Evolutionary conservation across 768 basidiomycete genomes (phyloP), one percentile per base, ranked within the genome.

Genomic region (Amyloporia xantha): DNA sequence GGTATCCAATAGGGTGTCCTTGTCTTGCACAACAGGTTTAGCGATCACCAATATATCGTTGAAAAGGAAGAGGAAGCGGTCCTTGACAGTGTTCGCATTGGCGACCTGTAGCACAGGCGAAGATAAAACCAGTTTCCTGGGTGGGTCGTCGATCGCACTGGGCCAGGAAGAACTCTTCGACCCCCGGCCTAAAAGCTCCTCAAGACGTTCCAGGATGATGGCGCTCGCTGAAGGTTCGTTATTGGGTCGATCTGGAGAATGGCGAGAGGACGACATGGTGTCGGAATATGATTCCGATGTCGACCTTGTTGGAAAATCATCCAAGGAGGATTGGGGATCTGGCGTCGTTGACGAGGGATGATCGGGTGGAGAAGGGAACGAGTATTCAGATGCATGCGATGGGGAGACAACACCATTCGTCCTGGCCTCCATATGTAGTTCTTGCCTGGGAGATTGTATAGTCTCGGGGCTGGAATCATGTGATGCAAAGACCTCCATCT

Each of bases 31-130:
- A 51, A 93, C 74, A 11, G 93, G 93, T 65, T 98, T 98, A 35
- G 94, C 86, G 55, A 98, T 80, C 65, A 98, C 78, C 47, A 98
- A 79, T 46, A 98, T 78, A 64, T 99, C 96, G 65, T 73, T 91
- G 77, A 99, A 99, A n/a, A 98, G 77, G 72, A 98, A 94, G 9
- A 98, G 77, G 70, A 91, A 91, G 10, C 96, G 84, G 61, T 97
- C 93, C 66, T 98, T 97, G 65, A 93, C 87, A 0, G 89, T 93
- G 66, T 95, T 86, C 36, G 83, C 76, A 66, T 96, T 92, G 56
- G 91, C 91, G 12, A 98, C 91, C 68, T 99, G 96, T 4, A 95
- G 72, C 5, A 95, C 88, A 1, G 92, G 86, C 2, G 87, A 86
- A 1, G 87, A 85, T 36, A 94, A 70, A 13, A 96, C 69, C 35